Conservation (phyloP, 208 protist genomes). For the Acanthamoeba triangularis region DNA sequence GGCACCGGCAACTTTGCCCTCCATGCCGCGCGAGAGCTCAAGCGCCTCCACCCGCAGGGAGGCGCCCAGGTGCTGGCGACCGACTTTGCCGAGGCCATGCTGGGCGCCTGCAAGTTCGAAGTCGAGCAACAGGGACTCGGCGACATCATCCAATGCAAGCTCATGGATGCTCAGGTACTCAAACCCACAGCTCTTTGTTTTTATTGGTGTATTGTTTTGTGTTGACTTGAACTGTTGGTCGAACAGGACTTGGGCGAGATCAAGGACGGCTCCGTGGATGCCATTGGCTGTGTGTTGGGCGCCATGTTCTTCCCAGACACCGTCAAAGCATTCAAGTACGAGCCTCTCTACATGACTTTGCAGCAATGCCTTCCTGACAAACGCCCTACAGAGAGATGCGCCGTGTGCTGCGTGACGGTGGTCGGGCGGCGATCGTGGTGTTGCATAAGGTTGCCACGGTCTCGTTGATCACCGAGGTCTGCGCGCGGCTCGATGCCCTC, state of each 20-base stretch:
- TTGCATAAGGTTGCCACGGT: neutral
- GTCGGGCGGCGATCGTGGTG: constrained; percentile 11
- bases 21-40: neutral
- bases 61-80: neutral
- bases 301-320: constrained; percentile 43
- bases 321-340: neutral
- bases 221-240: neutral
- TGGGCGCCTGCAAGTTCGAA: neutral
- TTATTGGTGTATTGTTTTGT: neutral
- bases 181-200: neutral
- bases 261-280: neutral
- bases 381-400: constrained; percentile 6
- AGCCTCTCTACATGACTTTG: neutral
- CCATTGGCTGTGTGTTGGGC: constrained; percentile 1
- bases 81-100: constrained; percentile 21
- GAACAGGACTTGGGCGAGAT: constrained; percentile 8
- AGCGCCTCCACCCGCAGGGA: neutral
- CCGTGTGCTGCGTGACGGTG: neutral
- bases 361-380: neutral
- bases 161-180: neutral
- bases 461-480: neutral
- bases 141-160: constrained; percentile 27
- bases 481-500: too few relatives aligned
- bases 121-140: neutral
- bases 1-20: neutral